Evolutionary conservation across 1,139 yeast species (phyloP), one percentile per base, ranked within the genome.

Genomic region (Geotrichum fermentans): DNA sequence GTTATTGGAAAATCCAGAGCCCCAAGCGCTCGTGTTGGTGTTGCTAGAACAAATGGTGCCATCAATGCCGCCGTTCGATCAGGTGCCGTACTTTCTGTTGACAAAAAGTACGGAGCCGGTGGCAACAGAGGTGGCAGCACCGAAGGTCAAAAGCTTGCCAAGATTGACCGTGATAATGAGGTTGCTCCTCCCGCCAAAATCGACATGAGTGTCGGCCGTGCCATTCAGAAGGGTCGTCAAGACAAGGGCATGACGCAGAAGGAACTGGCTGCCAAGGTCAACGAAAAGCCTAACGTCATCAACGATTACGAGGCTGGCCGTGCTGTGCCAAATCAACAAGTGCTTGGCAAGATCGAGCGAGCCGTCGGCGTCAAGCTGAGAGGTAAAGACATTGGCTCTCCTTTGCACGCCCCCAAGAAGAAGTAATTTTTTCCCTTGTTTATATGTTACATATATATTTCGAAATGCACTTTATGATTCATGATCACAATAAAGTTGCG

Each of bases 261-360:
- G 76, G 98, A 92, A 60, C 77, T 92, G 63, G 98, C 98, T 61
- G 88, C 96, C 55, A 85, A 83, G 68, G 79, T 92, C 65, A 90
- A 89, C 68, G 98, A 92, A 73, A 92, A 92, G 74, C 97, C 97
- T 52, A 88, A 84, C 58, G 87, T 92, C 54, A 82, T 92, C 63
- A 90, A 89, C 71, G 98, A 92, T 66, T 92, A 92, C 71, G 98
- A 92, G 73, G 89, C 95, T 50, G 97, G 96, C 52, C 81, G 96
- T 67, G 98, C 96, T 47, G 81, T 86, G 57, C 98, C 98, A 53
- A 90, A 87, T 73, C 98, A 94, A 74, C 97, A 89, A 71, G 72
- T 92, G 49, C 77, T 92, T 64, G 92, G 84, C 52, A 92, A 92
- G 74, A 73, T 94, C 69, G 98, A 92, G 73, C 80, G 97, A 69